Evolutionary conservation across 2,329 filamentous ascomycete species (phyloP), one percentile per base, ranked within the genome.

Genomic region (Pseudonectria foliicola): DNA sequence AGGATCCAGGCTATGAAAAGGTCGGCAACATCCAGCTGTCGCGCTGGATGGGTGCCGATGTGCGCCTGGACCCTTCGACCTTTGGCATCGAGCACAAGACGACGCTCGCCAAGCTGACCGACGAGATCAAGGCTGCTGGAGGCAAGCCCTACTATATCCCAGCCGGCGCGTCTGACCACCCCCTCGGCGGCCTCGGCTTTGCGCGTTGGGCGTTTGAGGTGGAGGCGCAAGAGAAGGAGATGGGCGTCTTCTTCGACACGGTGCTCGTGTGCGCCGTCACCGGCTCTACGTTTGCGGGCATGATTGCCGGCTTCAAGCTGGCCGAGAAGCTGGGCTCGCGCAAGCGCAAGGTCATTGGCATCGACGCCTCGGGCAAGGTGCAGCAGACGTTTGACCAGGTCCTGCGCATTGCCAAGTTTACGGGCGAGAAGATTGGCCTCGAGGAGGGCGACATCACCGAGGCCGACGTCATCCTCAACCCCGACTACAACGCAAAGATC

Each of bases 21-120:
- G 80, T 81, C 7, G 82, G 82, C 43, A 85, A 85, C 61, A 79
- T 85, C 44, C 78, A 85, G 59, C 68, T 85, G 3, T 79, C 76
- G 3, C 67, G 78, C 1, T 64, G 84, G 14, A 82, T 84, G 77
- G 73, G 73, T 29, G 78, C 76, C 2, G 75, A 83, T 42, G 70
- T 80, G 13, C 62, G 71, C 1, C 67, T 84, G 1, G 74, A 81
- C 49, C 63, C 70, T 0, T 73, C 73, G 0, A 59, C 59, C 0
- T 85, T 85, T 49, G 78, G 80, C 16, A 85, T 85, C 45, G 77
- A 77, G 57, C 80, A 85, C 60, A 83, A 82, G 59, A 57, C 61
- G 1, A 79, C 77, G 0, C 67, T 80, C 4, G 65, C 68, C 32
- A 56, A 64, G 1, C 62, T 82, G 4, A 66, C 70, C 27, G 59